Conservation (phyloP, 192 early-diverging fungal species). For the Coemansia sp. region DNA sequence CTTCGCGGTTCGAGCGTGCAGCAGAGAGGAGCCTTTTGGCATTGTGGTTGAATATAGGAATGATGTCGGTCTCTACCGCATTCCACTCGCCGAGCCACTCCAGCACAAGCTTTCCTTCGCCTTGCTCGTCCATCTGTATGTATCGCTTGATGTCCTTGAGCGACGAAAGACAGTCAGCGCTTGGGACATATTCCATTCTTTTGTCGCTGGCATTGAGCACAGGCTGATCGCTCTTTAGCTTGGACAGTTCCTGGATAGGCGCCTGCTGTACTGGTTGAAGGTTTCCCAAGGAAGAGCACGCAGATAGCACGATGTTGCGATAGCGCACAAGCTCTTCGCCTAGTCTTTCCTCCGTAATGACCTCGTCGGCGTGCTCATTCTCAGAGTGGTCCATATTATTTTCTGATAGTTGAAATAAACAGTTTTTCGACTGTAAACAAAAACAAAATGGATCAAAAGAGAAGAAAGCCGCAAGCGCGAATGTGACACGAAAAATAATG, state of each 20-base stretch:
- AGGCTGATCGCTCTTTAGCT: not conserved
- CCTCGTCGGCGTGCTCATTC: constrained; percentile 9
- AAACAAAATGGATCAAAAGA: too few species aligned
- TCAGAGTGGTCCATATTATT: constrained; percentile 1
- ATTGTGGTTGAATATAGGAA: constrained; percentile 66
- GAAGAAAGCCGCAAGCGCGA: constrained; percentile 11
- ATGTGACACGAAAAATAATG: not conserved
- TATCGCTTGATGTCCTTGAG: constrained; percentile 85
- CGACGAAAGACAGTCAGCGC: constrained; percentile 80
- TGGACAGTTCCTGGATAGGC: not conserved
- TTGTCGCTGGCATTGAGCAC: constrained; percentile 34
- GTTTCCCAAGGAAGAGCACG: constrained; percentile 81
- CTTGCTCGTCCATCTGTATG: constrained; percentile 74
- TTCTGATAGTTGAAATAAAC: constrained; percentile 1
- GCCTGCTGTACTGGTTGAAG: constrained; percentile 58
- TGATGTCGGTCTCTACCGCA: constrained; percentile 73
- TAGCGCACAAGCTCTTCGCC: constrained; percentile 38
- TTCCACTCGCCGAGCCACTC: constrained; percentile 73
- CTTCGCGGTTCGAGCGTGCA: not conserved
- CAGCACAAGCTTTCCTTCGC: constrained; percentile 61
- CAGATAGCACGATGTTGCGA: constrained; percentile 63
- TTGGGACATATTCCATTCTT: constrained; percentile 65
- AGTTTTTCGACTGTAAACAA: too few species aligned
- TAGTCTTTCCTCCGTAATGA: constrained; percentile 29
- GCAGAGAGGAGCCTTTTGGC: constrained; percentile 27